Conservation (phyloP, 2,329 filamentous ascomycete species). For the Orbilia javanica region DNA sequence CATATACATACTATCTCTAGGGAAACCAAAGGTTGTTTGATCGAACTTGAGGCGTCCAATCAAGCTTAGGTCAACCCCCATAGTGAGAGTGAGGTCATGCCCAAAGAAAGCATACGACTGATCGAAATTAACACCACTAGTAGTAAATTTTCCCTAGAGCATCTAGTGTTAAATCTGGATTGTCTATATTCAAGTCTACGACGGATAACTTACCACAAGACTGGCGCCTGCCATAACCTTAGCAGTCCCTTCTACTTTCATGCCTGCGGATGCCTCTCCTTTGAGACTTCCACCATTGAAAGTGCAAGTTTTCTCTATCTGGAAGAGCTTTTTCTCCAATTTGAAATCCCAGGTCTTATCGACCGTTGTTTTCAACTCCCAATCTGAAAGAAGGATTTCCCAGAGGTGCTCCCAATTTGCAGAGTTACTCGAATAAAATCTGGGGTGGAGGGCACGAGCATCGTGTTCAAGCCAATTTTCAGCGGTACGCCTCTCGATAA, state of each 20-base stretch:
- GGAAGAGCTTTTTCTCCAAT: slow-evolving; percentile 39
- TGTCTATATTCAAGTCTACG: neutral
- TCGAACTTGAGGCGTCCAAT: slow-evolving; percentile 43
- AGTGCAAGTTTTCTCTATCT: slow-evolving; percentile 46
- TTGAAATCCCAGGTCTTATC: slow-evolving; percentile 49
- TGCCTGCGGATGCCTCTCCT: slow-evolving; percentile 31
- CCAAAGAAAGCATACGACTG: slow-evolving; percentile 47
- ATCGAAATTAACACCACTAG: slow-evolving; percentile 39
- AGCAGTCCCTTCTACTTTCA: slow-evolving; percentile 34
- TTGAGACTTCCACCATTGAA: slow-evolving; percentile 46
- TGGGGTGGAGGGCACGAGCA: slow-evolving; percentile 39
- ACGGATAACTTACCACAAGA: slow-evolving; percentile 31
- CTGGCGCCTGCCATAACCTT: slow-evolving; percentile 43
- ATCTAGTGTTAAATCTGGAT: slow-evolving; percentile 23
- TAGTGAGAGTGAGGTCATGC: slow-evolving; percentile 37
- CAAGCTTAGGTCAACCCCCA: slow-evolving; percentile 34
- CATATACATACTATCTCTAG: slow-evolving; percentile 36
- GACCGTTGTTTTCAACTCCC: slow-evolving; percentile 1
- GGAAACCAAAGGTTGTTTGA: slow-evolving; percentile 42
- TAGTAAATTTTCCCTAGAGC: slow-evolving; percentile 43
- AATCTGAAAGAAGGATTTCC: slow-evolving; percentile 11
- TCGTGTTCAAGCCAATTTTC: slow-evolving; percentile 48
- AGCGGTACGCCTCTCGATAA: slow-evolving; percentile 40
- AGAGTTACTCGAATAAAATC: slow-evolving; percentile 25
- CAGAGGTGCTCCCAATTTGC: slow-evolving; percentile 32